A percentile compares a stretch with the other conserved stretches of the same genome.
Conservation (phyloP, 1,284 basidiomycete species). For the Volvariella surrecta region DNA sequence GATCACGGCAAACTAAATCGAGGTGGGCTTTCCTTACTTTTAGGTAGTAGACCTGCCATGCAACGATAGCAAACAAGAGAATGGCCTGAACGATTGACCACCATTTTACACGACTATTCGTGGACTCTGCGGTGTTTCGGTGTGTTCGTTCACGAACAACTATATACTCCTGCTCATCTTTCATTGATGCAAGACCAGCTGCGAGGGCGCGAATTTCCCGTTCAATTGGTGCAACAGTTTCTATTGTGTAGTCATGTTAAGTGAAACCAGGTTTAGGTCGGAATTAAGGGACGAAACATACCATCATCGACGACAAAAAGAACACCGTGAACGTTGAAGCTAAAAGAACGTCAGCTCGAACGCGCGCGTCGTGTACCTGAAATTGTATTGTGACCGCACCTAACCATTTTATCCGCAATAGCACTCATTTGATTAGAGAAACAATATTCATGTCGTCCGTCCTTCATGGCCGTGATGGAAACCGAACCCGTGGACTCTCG, state of each 20-base stretch:
- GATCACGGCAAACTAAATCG: neutral
- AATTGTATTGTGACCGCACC: constrained; percentile 37
- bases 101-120: constrained; percentile 97
- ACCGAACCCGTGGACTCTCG: constrained; percentile 87
- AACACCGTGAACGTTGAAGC: constrained; percentile 98
- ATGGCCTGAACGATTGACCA: constrained; percentile 92
- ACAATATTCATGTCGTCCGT: constrained; percentile 92
- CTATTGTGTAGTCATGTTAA: constrained; percentile 22
- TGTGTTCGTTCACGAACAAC: constrained; percentile 91
- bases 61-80: constrained; percentile 86
- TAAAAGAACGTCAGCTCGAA: constrained; percentile 23
- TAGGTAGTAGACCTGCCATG: constrained; percentile 97
- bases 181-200: constrained; percentile 80
- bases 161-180: constrained; percentile 99
- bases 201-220: constrained; percentile 90
- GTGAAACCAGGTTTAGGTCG: constrained; percentile 6
- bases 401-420: constrained; percentile 90
- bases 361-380: constrained; percentile 1
- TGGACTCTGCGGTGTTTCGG: constrained; percentile 90
- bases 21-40: constrained; percentile 36
- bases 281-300: constrained; percentile 16
- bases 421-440: constrained; percentile 98
- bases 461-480: constrained; percentile 78
- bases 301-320: constrained; percentile 89
- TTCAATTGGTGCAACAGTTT: constrained; percentile 89